These are phyloP conservation scores for Zoysia pacifica DNA, from an alignment of 176 grass and related monocot species.

Conservation along the genomic window DNA sequence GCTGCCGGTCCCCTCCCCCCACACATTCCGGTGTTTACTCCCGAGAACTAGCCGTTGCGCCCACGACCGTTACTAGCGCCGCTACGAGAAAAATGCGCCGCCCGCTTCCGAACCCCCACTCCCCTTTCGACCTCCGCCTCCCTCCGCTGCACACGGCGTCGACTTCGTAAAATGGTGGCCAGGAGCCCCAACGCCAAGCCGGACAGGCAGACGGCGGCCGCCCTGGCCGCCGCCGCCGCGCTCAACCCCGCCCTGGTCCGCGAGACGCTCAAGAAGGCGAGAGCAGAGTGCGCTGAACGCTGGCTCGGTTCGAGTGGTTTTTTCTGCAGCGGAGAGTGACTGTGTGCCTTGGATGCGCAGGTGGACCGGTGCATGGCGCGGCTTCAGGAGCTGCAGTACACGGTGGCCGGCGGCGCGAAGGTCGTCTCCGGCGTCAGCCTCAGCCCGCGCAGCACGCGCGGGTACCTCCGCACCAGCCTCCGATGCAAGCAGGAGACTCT, in stretches of 20 bases:
- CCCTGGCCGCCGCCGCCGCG: constrained; percentile 36
- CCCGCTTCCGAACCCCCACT: constrained; percentile 24
- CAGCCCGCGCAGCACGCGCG: constrained; percentile 92
- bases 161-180: constrained; percentile 65
- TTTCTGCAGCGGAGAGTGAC: neutral
- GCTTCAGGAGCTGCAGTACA: constrained; percentile 96
- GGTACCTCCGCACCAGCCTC: constrained; percentile 87
- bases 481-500: constrained; percentile 89
- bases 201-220: constrained; percentile 47
- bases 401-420: constrained; percentile 79
- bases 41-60: constrained; percentile 59
- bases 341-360: constrained; percentile 18
- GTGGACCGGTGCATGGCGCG: constrained; percentile 91
- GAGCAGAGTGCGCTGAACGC: too few relatives aligned
- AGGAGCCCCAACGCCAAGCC: constrained; percentile 71
- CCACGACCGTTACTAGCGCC: constrained; percentile 39
- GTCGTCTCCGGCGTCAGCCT: constrained; percentile 81
- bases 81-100: constrained; percentile 3
- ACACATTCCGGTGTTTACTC: too few relatives aligned
- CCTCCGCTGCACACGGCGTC: neutral
- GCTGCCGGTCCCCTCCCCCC: too few relatives aligned
- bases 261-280: too few relatives aligned
- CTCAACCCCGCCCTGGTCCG: constrained; percentile 68
- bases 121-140: constrained; percentile 30
- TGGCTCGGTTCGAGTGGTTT: too few relatives aligned